Percentiles rank a stretch among this genome's conserved stretches.
These are phyloP conservation scores for Alternaria consortialis DNA, from an alignment of 2,329 filamentous ascomycete genomes.

Conservation along the genomic window DNA sequence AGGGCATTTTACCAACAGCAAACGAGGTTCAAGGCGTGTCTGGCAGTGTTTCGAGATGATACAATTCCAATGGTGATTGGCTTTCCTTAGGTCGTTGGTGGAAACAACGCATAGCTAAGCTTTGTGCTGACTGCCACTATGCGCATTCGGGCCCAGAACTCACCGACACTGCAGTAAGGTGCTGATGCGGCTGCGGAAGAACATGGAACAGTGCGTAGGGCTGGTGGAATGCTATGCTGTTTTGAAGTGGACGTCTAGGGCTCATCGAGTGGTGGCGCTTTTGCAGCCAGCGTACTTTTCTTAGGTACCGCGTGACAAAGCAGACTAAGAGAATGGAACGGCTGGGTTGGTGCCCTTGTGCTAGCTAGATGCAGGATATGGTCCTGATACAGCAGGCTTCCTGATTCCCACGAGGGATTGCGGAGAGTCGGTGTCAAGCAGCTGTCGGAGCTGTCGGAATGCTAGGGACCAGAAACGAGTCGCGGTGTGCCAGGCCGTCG, in stretches of 20 bases:
- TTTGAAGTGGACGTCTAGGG: constrained; percentile 25
- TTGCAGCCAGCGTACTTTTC: constrained; percentile 20
- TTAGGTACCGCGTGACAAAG: constrained; percentile 32
- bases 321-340: constrained; percentile 23
- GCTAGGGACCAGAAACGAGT: constrained; percentile 9
- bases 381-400: constrained; percentile 30
- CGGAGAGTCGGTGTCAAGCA: background rate
- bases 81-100: background rate
- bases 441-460: constrained; percentile 12
- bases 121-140: constrained; percentile 34
- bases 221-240: constrained; percentile 32
- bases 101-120: constrained; percentile 27
- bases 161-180: constrained; percentile 40
- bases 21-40: constrained; percentile 1
- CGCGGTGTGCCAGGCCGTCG: constrained; percentile 30
- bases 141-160: constrained; percentile 23
- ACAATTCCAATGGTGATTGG: constrained; percentile 18
- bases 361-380: constrained; percentile 38
- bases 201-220: constrained; percentile 41
- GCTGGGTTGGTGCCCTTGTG: constrained; percentile 7
- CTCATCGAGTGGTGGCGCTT: constrained; percentile 25
- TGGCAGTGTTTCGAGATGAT: constrained; percentile 13
- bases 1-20: constrained; percentile 8
- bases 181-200: constrained; percentile 42
- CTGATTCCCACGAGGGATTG: constrained; percentile 16